Base-by-base conservation (phyloP, 805 yeast genomes). In the Huiozyma sinensis region DNA sequence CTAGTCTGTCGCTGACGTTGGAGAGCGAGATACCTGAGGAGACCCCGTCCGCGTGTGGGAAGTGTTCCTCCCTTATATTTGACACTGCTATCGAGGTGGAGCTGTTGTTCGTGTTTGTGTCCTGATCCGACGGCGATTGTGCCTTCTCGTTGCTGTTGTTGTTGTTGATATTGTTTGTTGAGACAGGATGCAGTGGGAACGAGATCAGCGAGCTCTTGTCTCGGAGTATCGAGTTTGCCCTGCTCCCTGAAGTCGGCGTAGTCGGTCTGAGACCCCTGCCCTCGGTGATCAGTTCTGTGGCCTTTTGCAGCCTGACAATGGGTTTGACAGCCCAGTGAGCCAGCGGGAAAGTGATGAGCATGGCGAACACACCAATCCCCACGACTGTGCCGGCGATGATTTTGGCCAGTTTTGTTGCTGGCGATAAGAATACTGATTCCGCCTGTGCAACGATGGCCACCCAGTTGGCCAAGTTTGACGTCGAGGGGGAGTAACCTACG, bases 251-350 rank as follows among this genome's bases (percentile, higher is more conserved):
- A 33, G 49, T 52, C 2, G 57, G 57, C 4, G 53, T 47, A 12
- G 51, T 43, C 10, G 57, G 41, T 49, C 65, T 59, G 38, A 69
- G 44, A 4, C 72, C 71, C 52, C 72, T 55, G 2, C 72, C 72
- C 39, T 60, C 61, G 4, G 71, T 61, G 6, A 70, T 68, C 0
- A 58, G 48, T 57, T 86, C 95, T 0, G 95, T 85, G 0, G 95
- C 95, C 49, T 78, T 77, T 55, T 83, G 87, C 37, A 88, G 68
- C 46, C 79, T 73, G 37, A 85, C 73, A 46, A 88, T 86, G 0
- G 97, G 96, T 50, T 83, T 65, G 6, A 87, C 89, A 33, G 89
- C 87, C 69, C 79, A 83, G 47, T 84, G 87, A 0, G 95, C 87
- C 43, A 88, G 62, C 5, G 92, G 89, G 58, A 87, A 75, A 1